Evolutionary conservation across 2,329 filamentous ascomycete genomes (phyloP).

Genomic region (Scedosporium aurantiacum): DNA sequence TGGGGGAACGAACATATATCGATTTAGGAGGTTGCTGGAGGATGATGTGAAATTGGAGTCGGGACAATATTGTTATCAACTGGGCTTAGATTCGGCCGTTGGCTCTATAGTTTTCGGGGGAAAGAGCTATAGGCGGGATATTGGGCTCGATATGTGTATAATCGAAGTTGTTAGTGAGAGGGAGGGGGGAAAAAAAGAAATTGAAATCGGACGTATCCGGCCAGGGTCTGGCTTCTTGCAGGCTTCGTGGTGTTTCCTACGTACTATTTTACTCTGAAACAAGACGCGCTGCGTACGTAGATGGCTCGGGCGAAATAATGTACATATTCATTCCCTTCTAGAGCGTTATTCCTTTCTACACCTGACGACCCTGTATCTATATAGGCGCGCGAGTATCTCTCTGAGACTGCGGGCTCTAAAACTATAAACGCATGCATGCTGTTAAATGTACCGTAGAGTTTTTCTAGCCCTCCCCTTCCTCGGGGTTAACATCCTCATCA

Average conservation of each 20-base stretch:
- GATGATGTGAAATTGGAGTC: background rate
- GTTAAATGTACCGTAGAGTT: background rate
- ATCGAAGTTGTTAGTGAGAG: background rate
- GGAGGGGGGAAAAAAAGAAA: background rate
- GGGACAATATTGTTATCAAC: background rate
- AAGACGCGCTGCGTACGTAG: too few relatives aligned
- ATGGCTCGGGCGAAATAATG: too few relatives aligned
- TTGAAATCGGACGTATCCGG: background rate
- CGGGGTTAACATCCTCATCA: slow-evolving; percentile 34
- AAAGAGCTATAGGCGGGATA: background rate
- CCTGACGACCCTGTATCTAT: too few relatives aligned
- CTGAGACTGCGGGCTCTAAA: too few relatives aligned
- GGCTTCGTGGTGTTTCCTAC: too few relatives aligned
- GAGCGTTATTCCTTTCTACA: too few relatives aligned
- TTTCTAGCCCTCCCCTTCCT: slow-evolving; percentile 29
- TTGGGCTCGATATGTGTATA: background rate
- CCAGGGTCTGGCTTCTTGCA: too few relatives aligned
- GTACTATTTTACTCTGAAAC: too few relatives aligned
- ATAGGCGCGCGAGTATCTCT: too few relatives aligned
- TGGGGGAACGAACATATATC: background rate
- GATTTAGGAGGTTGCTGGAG: background rate
- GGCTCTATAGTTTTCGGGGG: background rate
- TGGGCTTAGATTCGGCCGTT: background rate
- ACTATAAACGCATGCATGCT: background rate
- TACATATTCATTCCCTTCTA: too few relatives aligned